Evolutionary conservation across 169 alveolate species (phyloP), one percentile per base, ranked within the genome.

Genomic region (Cryptosporidium sp.): DNA sequence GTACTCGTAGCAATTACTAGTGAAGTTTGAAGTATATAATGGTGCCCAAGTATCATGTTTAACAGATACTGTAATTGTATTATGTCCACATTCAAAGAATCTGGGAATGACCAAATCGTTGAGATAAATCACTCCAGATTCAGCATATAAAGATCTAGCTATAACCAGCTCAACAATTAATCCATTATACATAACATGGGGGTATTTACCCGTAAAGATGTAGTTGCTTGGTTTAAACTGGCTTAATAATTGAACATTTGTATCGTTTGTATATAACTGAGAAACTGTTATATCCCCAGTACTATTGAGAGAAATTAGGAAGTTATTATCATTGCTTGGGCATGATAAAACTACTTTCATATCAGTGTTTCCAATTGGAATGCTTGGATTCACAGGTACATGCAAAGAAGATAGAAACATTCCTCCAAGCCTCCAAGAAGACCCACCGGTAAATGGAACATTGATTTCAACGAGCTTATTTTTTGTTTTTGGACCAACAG

Each of bases 41-140:
- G 89, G 89, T 26, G 89, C 89, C 89, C 89, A 80, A 39, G 65
- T 62, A 43, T 59, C 65, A n/a, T 62, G 80, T 18, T 80, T 65
- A 43, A 80, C 89, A 23, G 69, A 80, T 4, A 80, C 75, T 43
- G 31, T 65, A n/a, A 80, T 80, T 31, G 16, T 61, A 43, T 21
- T 29, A 29, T 52, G 50, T 14, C 62, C 55, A 59, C 89, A 80
- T 29, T 59, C 80, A 35, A 80, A 80, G 65, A 80, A 62, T 23
- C 18, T 41, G 31, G 89, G 75, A 29, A 80, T 39, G 9, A 41
- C 80, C 18, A 45, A 1, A 62, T 80, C 75, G 18, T 61, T 80
- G 37, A 80, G 55, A 62, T 80, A 80, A 37, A 80, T 80, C 16
- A 80, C 75, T 7, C 74, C 58, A 1, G 89, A 80, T 37, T 35